Evolutionary conservation across 2,329 filamentous ascomycete genomes (phyloP), one percentile per base, ranked within the genome.

Genomic region (Coniochaeta sp.): DNA sequence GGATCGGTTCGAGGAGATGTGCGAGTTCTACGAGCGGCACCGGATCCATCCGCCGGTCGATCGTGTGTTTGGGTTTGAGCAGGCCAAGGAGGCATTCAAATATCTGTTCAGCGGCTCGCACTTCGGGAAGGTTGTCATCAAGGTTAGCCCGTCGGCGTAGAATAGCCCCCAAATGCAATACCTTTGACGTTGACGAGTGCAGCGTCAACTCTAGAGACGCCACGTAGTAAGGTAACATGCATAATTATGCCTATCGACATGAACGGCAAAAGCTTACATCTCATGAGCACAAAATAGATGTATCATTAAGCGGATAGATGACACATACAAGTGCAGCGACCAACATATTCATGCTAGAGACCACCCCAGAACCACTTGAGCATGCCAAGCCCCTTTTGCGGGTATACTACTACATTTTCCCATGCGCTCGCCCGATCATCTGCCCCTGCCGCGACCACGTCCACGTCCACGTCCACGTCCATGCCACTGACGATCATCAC

Each of bases 1-100:
- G 59, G 75, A 79, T 55, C 70, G 76, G 47, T 78, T 84, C 60
- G 79, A 82, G 70, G 82, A 85, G 70, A 82, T 84, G 79, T 63
- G 79, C 40, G 60, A 55, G 34, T 79, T 74, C 32, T 75, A 77
- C 59, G 69, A 74, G 34, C 61, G 69, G 50, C 69, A 74, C 42
- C 56, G 66, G 59, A 74, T 79, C 47, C 71, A 63, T 24, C 77
- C 77, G 0, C 73, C 78, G 0, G 68, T 81, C 19, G 76, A 81
- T 63, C 69, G 67, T 55, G 69, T 74, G 1, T 81, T 81, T 63
- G 61, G 54, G 12, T 78, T 81, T 60, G 72, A 70, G 7, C 65
- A 79, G 60, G 71, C 70, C 2, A 71, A 68, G 57, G 72, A 76
- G 60, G 81, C 80, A 3, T 76, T 82, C 61, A 68, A 79, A 61